A percentile compares a stretch with the other conserved stretches of the same genome.
Conservation (phyloP, 257 asterid species). For the Nicotiana obtusifolia region DNA sequence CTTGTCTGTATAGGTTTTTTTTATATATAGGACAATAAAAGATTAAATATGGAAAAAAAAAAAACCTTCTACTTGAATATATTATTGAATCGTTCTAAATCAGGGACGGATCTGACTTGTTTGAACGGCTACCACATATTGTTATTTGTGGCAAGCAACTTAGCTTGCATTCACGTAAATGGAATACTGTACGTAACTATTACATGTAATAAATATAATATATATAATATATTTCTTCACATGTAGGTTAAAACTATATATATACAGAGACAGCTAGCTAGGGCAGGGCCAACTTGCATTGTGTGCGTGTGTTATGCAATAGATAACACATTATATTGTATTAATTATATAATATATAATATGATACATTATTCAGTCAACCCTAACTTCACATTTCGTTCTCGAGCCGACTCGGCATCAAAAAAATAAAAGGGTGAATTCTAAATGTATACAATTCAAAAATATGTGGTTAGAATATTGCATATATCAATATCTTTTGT, state of each 20-base stretch:
- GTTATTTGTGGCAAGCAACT: neutral
- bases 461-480: too few relatives aligned
- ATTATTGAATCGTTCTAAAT: too few relatives aligned
- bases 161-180: constrained; percentile 1
- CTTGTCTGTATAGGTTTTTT: neutral
- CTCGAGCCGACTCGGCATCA: too few relatives aligned
- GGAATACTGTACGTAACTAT: neutral
- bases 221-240: neutral
- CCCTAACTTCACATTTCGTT: too few relatives aligned
- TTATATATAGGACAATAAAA: neutral
- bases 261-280: neutral
- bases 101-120: neutral
- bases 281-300: neutral
- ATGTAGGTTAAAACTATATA: neutral
- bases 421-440: too few relatives aligned
- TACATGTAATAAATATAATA: neutral
- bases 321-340: too few relatives aligned
- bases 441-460: too few relatives aligned
- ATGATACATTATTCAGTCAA: too few relatives aligned
- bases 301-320: neutral
- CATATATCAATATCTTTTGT: neutral
- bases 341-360: too few relatives aligned
- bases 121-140: neutral
- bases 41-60: neutral
- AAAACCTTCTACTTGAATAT: neutral